phyloP scores from a whole-genome alignment of 2,329 filamentous ascomycete species.

The Aspergillus calidoustus region DNA sequence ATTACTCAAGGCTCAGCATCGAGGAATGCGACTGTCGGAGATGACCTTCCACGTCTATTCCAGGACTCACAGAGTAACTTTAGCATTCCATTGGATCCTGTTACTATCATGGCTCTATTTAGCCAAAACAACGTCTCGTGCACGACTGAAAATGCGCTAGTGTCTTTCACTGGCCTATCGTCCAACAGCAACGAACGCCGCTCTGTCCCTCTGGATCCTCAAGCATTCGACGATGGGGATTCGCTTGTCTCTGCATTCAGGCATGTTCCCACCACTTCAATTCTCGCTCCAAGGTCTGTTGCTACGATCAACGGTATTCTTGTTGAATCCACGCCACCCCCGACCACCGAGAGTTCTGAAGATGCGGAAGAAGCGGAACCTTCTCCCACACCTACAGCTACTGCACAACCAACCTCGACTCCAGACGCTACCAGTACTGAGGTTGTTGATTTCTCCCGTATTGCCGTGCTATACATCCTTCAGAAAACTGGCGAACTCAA shows the following conservation, averaged over 20 bases:
- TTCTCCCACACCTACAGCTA: conserved; percentile 31
- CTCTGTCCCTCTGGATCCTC: conserved; percentile 14
- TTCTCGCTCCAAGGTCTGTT: conserved; percentile 31
- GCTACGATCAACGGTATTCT: conserved; percentile 45
- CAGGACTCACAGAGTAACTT: conserved; percentile 68
- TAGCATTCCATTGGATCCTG: conserved; percentile 73
- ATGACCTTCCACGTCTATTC: conserved; percentile 76
- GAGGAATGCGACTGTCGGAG: conserved; percentile 78
- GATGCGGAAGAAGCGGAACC: conserved; percentile 26
- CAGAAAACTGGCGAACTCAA: conserved; percentile 39
- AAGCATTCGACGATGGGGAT: conserved; percentile 11
- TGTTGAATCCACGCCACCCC: conserved; percentile 31
- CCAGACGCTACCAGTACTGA: conserved; percentile 24
- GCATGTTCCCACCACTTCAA: conserved; percentile 22
- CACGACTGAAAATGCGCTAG: conserved; percentile 80
- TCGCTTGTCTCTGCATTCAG: conserved; percentile 15
- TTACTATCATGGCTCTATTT: conserved; percentile 74
- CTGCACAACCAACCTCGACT: conserved; percentile 25
- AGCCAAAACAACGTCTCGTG: conserved; percentile 78
- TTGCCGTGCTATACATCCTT: conserved; percentile 48
- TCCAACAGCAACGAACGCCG: conserved; percentile 34
- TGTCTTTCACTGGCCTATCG: conserved; percentile 72
- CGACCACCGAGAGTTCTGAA: background rate
- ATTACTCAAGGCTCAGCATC: conserved; percentile 43
- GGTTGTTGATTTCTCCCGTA: conserved; percentile 41